Base-by-base conservation (phyloP, 2,329 filamentous ascomycete species). In the Pseudocercospora ulei region DNA sequence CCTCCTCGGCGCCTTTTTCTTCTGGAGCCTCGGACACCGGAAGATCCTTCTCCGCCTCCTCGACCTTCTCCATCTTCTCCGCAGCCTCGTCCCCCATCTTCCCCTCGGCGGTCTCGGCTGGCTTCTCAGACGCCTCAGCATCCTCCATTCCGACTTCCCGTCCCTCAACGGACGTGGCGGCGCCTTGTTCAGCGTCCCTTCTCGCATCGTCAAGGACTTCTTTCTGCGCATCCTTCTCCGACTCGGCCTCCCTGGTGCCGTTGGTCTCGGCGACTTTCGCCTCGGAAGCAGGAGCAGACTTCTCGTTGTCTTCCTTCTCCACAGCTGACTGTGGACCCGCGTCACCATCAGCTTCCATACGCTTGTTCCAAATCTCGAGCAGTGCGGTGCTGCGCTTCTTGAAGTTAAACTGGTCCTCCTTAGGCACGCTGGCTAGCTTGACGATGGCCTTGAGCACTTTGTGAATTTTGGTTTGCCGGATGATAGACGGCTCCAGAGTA, bases 391-490 rank as follows among this genome's bases (percentile, higher is more conserved):
- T 87, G 35, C 90, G 80, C 49, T 78, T 69, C 67, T 90, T 92
- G 74, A 98, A 95, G 39, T 82, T 68, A 62, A 80, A 92, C 50
- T 93, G 82, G 22, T 87, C 82, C 49, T 98, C 90, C 45, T 79
- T 80, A 3, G 87, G 87, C 51, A 98, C 93, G 3, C 72, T 72
- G 27, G 79, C 73, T 5, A 98, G 70, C 68, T 94, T 95, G 55
- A 95, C 69, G 50, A 98, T 90, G 3, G 81, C 86, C 67, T 92
- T 94, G 41, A 98, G 72, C 7, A 98, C 88, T 68, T 98, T 98
- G 75, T 96, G 88, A 64, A 98, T 95, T 72, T 96, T 98, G 46
- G 90, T 98, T 8, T 68, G 70, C 48, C 83, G 78, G 55, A 96
- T 94, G 53, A 95, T 90, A 50, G 78, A 77, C 18, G 82, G 84